Evolutionary conservation across 2,329 filamentous ascomycete species (phyloP), one percentile per base, ranked within the genome.

Genomic region (Aspergillus neoniger): DNA sequence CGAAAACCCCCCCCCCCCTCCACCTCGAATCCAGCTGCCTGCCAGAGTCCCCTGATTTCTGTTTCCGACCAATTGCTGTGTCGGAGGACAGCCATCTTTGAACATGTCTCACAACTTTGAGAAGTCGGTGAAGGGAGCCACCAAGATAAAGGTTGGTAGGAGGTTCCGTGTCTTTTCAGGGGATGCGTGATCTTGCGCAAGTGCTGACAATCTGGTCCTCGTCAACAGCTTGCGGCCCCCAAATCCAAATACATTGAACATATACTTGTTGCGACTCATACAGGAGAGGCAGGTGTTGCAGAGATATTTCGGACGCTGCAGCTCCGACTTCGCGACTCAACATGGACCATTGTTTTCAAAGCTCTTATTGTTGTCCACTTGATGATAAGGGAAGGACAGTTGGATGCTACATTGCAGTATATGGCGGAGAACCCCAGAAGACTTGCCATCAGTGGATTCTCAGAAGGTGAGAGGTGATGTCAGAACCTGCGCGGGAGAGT

Each of bases 261-360:
- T 75, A 97, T 99, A 74, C 86, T 99, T 59, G 85, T 97, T 67
- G 94, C 95, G 65, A 99, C 95, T 39, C 92, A 97, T 79, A 90
- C 92, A 21, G 95, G 93, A 69, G 95, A 99, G 79, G 91, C 91
- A 57, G 95, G 94, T 67, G 92, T 99, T 62, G 94, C 89, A 62
- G 95, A 99, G 80, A 91, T 99, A 72, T 98, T 99, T 77, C 89
- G 95, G 63, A 91, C 92, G 44, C 82, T 99, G 57, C 92, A 96
- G 74, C 87, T 92, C 75, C 88, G 95, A 55, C 80, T 99, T 67
- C 89, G 92, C 74, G 95, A 99, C 76, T 94, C 94, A 68, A 96
- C 95, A 83, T 99, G 95, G 95, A 99, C 95, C n/a, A 92, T 98
- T 60, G 94, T 96, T 66, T 96, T 97, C 88, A 99, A 99, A 82